Evolutionary conservation across 768 basidiomycete genomes (phyloP).

Genomic region (Podaxis sp.): DNA sequence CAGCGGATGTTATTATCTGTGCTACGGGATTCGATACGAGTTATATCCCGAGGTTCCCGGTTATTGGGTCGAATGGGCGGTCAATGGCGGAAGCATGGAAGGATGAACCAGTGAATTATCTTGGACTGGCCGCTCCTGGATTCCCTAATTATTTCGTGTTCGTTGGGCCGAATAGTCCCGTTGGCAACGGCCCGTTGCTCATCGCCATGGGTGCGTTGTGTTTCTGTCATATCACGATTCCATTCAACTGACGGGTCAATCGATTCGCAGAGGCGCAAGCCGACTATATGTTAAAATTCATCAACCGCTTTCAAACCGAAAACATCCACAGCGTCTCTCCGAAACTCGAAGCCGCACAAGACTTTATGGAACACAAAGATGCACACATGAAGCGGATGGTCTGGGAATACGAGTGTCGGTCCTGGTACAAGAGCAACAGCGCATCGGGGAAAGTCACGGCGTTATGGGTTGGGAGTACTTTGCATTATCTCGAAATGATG

Average conservation of each 20-base stretch:
- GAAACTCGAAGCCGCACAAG: constrained; percentile 28
- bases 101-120: constrained; percentile 25
- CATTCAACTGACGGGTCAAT: not conserved
- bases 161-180: constrained; percentile 28
- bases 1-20: constrained; percentile 30
- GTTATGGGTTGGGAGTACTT: constrained; percentile 29
- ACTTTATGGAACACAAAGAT: constrained; percentile 28
- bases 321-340: constrained; percentile 30
- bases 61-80: constrained; percentile 24
- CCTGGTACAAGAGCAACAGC: constrained; percentile 29
- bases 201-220: constrained; percentile 21
- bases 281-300: constrained; percentile 29
- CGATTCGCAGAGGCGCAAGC: constrained; percentile 23
- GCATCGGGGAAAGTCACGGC: constrained; percentile 26
- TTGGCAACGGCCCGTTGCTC: constrained; percentile 27
- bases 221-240: not conserved
- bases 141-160: constrained; percentile 31
- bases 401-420: constrained; percentile 26
- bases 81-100: constrained; percentile 27
- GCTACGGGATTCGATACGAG: constrained; percentile 33
- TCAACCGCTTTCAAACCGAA: constrained; percentile 29
- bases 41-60: constrained; percentile 28
- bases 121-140: constrained; percentile 24
- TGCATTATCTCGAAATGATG: constrained; percentile 29
- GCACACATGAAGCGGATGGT: constrained; percentile 28